Evolutionary conservation across 2,329 filamentous ascomycete species (phyloP), one percentile per base, ranked within the genome.

Genomic region (Amylocarpus encephaloides): DNA sequence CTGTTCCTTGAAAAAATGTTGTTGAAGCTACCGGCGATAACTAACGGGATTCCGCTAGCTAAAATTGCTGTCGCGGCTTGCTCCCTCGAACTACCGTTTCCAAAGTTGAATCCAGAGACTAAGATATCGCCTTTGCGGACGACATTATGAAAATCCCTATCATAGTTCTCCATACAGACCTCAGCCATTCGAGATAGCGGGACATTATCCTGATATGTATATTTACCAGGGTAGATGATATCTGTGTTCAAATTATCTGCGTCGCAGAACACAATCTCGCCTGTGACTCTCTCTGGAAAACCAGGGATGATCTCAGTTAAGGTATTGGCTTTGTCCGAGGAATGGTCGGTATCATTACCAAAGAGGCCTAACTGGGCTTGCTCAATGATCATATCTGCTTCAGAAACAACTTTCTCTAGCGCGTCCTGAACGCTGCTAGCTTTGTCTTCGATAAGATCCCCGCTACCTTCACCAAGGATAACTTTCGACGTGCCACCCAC

Each of bases 161-260:
- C 92, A 70, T 95, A 97, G 75, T 97, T 97, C 66, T 86, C 79
- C 90, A 97, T 96, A 68, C 86, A 91, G 0, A 91, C 90, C 58
- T 86, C 74, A 0, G 89, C 88, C 92, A 97, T 96, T 50, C 81
- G 81, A 54, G 88, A 85, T 0, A 70, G 73, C 0, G 86, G 71
- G 1, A 97, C 76, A 61, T 87, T 78, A 64, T 97, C 91, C 65
- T 94, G 88, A 69, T 97, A 97, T 0, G 91, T 96, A 67, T 88
- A 90, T 65, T 91, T 90, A 4, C 88, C 89, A 0, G 90, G 86
- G 67, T 97, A 97, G 66, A 97, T 95, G 48, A 79, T 84, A 64
- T 97, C 92, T 0, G 92, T 97, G 70, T 93, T 88, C 66, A 96
- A 81, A 70, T 95, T 94, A 66, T 90, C 86, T 1, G 79, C 81